Percentiles rank a stretch among this genome's conserved stretches.
These are phyloP conservation scores for Sesbania bispinosa DNA, from an alignment of 306 rosid species.

Conservation along the genomic window DNA sequence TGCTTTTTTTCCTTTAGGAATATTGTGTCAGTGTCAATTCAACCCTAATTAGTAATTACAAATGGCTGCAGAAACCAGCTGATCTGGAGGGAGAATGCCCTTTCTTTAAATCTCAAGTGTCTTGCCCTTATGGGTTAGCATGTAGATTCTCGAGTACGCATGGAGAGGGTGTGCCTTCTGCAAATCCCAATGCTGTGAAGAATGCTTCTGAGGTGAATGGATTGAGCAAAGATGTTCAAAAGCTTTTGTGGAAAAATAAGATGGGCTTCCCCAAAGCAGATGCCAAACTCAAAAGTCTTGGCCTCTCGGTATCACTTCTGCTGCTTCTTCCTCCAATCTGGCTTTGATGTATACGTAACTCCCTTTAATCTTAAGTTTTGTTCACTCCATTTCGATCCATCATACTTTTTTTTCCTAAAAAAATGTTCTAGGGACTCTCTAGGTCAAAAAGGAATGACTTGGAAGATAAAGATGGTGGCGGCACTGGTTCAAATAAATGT, in stretches of 20 bases:
- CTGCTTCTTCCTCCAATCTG: neutral
- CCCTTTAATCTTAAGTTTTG: neutral
- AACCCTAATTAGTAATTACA: too few species aligned
- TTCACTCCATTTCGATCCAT: conserved; percentile 11
- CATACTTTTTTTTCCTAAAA: neutral
- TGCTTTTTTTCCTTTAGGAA: too few species aligned
- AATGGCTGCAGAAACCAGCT: conserved; percentile 66
- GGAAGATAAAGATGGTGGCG: conserved; percentile 39
- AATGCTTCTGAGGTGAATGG: conserved; percentile 68
- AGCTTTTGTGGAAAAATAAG: conserved; percentile 89
- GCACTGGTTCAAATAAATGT: conserved; percentile 30
- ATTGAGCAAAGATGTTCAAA: conserved; percentile 74
- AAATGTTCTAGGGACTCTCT: neutral
- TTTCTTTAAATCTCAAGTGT: conserved; percentile 42
- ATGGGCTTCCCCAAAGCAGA: conserved; percentile 75
- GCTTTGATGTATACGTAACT: neutral
- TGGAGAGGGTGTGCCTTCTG: conserved; percentile 36
- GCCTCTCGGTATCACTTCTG: conserved; percentile 54
- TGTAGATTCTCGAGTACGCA: conserved; percentile 84
- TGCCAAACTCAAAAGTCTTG: conserved; percentile 66
- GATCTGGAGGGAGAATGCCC: conserved; percentile 90
- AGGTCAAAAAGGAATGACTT: conserved; percentile 39
- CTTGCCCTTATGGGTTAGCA: conserved; percentile 73
- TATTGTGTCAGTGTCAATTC: too few species aligned
- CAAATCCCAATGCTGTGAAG: conserved; percentile 27